Percentiles rank a stretch among this genome's conserved stretches.
phyloP scores from a whole-genome alignment of 2,329 filamentous ascomycete species.

The Penicillium sp. region DNA sequence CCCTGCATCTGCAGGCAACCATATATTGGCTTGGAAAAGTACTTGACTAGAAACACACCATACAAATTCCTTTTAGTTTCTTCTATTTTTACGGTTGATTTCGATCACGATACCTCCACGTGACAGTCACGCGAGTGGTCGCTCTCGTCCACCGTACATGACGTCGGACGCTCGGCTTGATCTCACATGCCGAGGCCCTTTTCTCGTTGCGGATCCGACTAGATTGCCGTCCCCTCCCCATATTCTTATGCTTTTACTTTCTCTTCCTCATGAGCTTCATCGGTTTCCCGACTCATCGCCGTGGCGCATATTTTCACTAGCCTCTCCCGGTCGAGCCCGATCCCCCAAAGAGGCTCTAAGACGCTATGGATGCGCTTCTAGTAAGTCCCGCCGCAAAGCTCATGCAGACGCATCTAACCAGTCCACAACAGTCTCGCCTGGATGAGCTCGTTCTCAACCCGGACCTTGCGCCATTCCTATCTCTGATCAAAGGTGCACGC shows the following conservation, averaged over 20 bases:
- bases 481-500: conserved; percentile 84
- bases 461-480: conserved; percentile 74
- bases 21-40: conserved; percentile 23
- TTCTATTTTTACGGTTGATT: neutral
- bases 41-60: neutral
- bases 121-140: no score
- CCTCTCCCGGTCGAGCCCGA: conserved; percentile 9
- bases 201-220: conserved; percentile 22
- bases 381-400: conserved; percentile 18
- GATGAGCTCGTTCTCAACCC: conserved; percentile 77
- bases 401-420: conserved; percentile 8
- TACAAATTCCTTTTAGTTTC: neutral
- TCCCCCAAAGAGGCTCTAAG: conserved; percentile 27
- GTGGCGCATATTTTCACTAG: conserved; percentile 12
- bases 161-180: conserved; percentile 25
- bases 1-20: conserved; percentile 16
- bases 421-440: conserved; percentile 52
- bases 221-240: conserved; percentile 26
- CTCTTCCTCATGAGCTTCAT: conserved; percentile 12
- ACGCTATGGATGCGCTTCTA: conserved; percentile 34
- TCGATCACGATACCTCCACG: conserved; percentile 17
- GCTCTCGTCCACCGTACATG: no score
- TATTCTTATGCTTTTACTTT: conserved; percentile 8
- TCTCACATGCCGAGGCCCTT: conserved; percentile 41
- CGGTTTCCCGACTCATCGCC: conserved; percentile 5